Conservation (phyloP, 768 basidiomycete species). For the Xerocomellus intermedius region DNA sequence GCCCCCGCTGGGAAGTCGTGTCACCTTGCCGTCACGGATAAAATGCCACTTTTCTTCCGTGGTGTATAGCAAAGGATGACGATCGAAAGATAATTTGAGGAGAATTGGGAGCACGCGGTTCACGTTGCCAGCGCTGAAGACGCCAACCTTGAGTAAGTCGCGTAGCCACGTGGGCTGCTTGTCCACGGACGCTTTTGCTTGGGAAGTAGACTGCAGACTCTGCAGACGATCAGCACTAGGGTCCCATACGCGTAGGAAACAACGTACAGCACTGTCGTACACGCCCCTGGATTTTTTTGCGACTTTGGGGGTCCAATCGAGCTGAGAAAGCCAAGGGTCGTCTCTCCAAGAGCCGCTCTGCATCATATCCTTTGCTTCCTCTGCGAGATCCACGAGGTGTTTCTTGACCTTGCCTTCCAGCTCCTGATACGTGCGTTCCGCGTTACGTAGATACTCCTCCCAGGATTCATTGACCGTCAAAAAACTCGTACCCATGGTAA, state of each 20-base stretch:
- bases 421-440: slow-evolving; percentile 73
- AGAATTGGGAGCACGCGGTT: slow-evolving; percentile 64
- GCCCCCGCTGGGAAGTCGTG: slow-evolving; percentile 43
- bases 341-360: slow-evolving; percentile 55
- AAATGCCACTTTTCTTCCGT: slow-evolving; percentile 69
- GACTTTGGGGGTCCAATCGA: slow-evolving; percentile 94
- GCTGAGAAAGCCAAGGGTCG: slow-evolving; percentile 83
- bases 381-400: slow-evolving; percentile 68
- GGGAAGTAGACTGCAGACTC: not conserved
- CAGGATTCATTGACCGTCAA: slow-evolving; percentile 88
- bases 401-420: slow-evolving; percentile 62
- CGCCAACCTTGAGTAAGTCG: slow-evolving; percentile 42
- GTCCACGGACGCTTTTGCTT: not conserved
- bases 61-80: slow-evolving; percentile 56
- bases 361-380: slow-evolving; percentile 50
- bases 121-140: slow-evolving; percentile 37
- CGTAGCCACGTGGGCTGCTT: slow-evolving; percentile 58
- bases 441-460: slow-evolving; percentile 76
- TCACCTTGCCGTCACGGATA: slow-evolving; percentile 30
- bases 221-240: slow-evolving; percentile 1
- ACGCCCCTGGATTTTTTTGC: slow-evolving; percentile 69
- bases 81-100: slow-evolving; percentile 60
- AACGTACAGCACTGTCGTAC: slow-evolving; percentile 23
- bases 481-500: slow-evolving; percentile 91
- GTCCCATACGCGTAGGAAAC: not conserved